phyloP scores from a whole-genome alignment of 2,329 filamentous ascomycete genomes.

The Neocatenulostroma microsporum region DNA sequence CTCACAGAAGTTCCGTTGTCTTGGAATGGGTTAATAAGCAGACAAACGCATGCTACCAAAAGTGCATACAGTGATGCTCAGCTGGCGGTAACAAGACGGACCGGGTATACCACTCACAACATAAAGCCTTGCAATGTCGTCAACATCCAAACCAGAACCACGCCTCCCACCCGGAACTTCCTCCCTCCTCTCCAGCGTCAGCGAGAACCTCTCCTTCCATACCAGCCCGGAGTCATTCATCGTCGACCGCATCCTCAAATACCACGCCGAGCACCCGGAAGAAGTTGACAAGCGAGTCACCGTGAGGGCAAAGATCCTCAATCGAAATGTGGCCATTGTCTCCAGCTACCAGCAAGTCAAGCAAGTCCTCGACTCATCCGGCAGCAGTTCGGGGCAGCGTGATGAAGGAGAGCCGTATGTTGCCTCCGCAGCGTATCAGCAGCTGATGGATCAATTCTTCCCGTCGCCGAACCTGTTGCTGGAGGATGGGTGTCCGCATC shows the following conservation, averaged over 20 bases:
- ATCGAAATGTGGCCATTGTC: conserved; percentile 19
- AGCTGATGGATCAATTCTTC: conserved; percentile 20
- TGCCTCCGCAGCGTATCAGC: conserved; percentile 13
- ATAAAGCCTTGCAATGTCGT: conserved; percentile 2
- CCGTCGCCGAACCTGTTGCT: conserved; percentile 20
- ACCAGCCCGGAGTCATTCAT: conserved; percentile 21
- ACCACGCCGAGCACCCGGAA: conserved; percentile 4
- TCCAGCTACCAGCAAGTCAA: conserved; percentile 17
- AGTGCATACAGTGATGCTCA: too few species aligned
- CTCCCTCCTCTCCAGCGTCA: conserved; percentile 12
- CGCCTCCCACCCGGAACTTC: conserved; percentile 14
- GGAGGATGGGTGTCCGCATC: conserved; percentile 13
- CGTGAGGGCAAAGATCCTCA: conserved; percentile 17
- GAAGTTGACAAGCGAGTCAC: conserved; percentile 9
- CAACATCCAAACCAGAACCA: conserved; percentile 4
- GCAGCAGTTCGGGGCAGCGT: conserved; percentile 2
- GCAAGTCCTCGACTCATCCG: conserved; percentile 9
- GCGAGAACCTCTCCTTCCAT: conserved; percentile 19
- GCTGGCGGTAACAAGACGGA: not conserved
- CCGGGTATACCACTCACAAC: not conserved
- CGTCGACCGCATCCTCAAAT: conserved; percentile 11
- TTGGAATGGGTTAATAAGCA: too few species aligned
- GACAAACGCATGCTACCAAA: too few species aligned
- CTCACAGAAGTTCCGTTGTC: too few species aligned
- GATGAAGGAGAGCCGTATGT: conserved; percentile 6